Percentiles rank a stretch among this genome's conserved stretches.
Evolutionary conservation across 2,329 filamentous ascomycete genomes (phyloP).

Genomic region (Beauveria varroae): DNA sequence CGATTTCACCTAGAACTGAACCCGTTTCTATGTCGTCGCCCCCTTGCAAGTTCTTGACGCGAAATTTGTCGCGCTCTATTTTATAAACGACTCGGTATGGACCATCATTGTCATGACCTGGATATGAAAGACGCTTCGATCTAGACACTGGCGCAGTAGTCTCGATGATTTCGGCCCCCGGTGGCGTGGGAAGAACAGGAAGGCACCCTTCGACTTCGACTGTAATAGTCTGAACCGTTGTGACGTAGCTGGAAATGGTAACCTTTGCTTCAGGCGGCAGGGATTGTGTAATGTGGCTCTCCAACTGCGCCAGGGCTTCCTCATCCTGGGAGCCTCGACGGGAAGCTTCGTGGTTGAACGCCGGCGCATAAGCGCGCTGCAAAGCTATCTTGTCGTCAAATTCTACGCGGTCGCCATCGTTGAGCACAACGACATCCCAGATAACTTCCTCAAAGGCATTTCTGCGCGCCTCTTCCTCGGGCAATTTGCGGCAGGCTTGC

Average conservation of each 20-base stretch:
- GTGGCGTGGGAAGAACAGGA: constrained; percentile 45
- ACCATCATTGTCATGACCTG: constrained; percentile 19
- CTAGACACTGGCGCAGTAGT: constrained; percentile 29
- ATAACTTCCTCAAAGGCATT: constrained; percentile 48
- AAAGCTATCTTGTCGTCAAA: constrained; percentile 30
- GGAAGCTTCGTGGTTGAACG: neutral
- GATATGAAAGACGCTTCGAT: constrained; percentile 14
- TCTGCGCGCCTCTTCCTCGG: constrained; percentile 41
- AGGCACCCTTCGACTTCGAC: constrained; percentile 52
- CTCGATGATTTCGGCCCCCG: constrained; percentile 52
- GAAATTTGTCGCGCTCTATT: constrained; percentile 45
- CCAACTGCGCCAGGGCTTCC: constrained; percentile 38
- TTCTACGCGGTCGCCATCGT: constrained; percentile 51
- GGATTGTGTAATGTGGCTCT: constrained; percentile 46
- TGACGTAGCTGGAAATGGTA: constrained; percentile 51
- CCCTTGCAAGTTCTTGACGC: constrained; percentile 30
- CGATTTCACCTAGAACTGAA: constrained; percentile 20
- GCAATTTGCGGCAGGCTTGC: constrained; percentile 43
- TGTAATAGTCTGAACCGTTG: constrained; percentile 55
- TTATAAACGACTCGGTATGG: constrained; percentile 53
- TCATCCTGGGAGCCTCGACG: constrained; percentile 17
- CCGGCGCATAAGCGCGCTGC: neutral
- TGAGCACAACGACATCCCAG: constrained; percentile 60
- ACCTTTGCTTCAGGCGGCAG: constrained; percentile 50
- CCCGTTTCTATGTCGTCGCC: constrained; percentile 24